phyloP scores from a whole-genome alignment of 2,329 filamentous ascomycete species.

The Ustilaginoidea virens region DNA sequence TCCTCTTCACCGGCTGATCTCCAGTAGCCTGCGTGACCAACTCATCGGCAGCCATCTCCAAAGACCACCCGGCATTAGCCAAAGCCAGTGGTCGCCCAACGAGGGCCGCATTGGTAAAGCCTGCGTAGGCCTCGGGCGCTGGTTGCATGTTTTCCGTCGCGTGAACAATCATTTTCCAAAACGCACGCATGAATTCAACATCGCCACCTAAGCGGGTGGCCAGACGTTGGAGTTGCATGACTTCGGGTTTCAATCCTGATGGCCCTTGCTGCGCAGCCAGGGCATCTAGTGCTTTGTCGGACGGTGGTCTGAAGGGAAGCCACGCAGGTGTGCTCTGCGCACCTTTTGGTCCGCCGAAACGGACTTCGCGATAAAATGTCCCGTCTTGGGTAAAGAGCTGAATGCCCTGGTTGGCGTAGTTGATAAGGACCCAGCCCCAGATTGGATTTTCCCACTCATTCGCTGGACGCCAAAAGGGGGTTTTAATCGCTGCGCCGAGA shows the following conservation, averaged over 20 bases:
- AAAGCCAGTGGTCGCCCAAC: conserved; percentile 26
- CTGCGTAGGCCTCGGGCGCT: conserved; percentile 19
- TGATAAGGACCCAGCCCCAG: conserved; percentile 26
- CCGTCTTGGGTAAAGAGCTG: conserved; percentile 26
- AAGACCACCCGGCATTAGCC: conserved; percentile 20
- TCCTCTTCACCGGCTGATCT: conserved; percentile 1
- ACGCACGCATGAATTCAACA: conserved; percentile 11
- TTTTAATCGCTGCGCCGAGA: background rate
- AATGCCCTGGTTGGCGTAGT: conserved; percentile 23
- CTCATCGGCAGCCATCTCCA: conserved; percentile 17
- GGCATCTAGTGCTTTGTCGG: conserved; percentile 9
- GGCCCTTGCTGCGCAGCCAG: conserved; percentile 12
- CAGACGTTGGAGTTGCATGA: too few species aligned
- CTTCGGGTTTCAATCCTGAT: too few species aligned
- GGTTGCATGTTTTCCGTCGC: conserved; percentile 11
- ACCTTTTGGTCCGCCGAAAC: conserved; percentile 16
- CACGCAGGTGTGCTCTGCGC: conserved; percentile 12
- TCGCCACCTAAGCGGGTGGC: too few species aligned
- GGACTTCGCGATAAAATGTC: conserved; percentile 25
- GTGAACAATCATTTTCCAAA: conserved; percentile 20
- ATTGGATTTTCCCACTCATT: conserved; percentile 24
- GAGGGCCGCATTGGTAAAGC: conserved; percentile 18
- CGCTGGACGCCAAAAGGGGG: conserved; percentile 7
- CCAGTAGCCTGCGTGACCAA: conserved; percentile 9
- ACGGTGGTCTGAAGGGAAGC: conserved; percentile 16